Evolutionary conservation across 805 yeast species (phyloP).

Genomic region (Monosporozyma unispora): DNA sequence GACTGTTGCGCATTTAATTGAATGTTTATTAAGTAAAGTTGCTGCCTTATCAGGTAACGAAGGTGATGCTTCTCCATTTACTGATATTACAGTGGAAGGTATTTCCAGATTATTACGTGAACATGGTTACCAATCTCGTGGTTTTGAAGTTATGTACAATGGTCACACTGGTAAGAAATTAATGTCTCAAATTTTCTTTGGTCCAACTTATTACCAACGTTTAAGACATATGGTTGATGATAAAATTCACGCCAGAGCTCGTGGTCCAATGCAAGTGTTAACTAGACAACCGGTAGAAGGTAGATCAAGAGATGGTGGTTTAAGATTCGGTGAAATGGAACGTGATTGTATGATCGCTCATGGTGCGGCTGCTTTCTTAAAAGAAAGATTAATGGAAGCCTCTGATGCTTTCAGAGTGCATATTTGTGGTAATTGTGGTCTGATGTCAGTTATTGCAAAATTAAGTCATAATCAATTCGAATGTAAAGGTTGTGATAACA

Average conservation of each 20-base stretch:
- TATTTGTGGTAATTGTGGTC: slow-evolving; percentile 96
- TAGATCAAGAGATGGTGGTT: slow-evolving; percentile 98
- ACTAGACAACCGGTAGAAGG: slow-evolving; percentile 99
- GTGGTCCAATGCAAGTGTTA: slow-evolving; percentile 96
- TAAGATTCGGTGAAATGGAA: slow-evolving; percentile 99
- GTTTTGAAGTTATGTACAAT: slow-evolving; percentile 96
- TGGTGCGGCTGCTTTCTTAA: slow-evolving; percentile 97
- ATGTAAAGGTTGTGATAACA: slow-evolving; percentile 97
- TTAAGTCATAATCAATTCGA: slow-evolving; percentile 96
- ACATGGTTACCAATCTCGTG: slow-evolving; percentile 96
- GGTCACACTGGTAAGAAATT: slow-evolving; percentile 98
- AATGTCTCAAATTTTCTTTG: slow-evolving; percentile 97
- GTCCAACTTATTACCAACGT: slow-evolving; percentile 99
- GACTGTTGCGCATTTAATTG: slow-evolving; percentile 99
- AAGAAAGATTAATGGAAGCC: slow-evolving; percentile 97
- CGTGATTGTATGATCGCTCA: slow-evolving; percentile 99
- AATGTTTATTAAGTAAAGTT: slow-evolving; percentile 91
- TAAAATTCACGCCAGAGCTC: slow-evolving; percentile 97
- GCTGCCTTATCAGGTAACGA: slow-evolving; percentile 91
- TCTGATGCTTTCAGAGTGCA: slow-evolving; percentile 98
- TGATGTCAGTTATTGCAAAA: slow-evolving; percentile 96
- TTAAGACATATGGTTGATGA: slow-evolving; percentile 99
- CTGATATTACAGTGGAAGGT: slow-evolving; percentile 97
- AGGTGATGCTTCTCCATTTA: slow-evolving; percentile 99
- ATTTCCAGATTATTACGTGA: slow-evolving; percentile 85